Evolutionary conservation across 2,329 filamentous ascomycete genomes (phyloP).

Genomic region (Nemania bipapillata): DNA sequence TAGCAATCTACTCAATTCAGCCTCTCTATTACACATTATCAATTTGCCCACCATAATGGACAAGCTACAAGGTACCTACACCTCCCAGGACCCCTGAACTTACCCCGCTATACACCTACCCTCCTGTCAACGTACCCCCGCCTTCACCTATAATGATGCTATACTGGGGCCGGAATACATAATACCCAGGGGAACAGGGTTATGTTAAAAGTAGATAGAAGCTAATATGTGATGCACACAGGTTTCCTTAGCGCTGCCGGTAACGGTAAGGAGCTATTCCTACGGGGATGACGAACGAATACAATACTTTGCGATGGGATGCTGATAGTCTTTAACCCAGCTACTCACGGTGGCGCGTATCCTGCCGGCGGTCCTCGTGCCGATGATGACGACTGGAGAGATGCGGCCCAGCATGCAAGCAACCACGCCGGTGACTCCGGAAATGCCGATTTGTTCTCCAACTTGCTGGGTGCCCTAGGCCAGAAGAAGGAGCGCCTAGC

Average conservation of each 20-base stretch:
- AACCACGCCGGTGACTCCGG: conserved; percentile 60
- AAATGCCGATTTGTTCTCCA: conserved; percentile 61
- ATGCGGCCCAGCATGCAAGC: conserved; percentile 61
- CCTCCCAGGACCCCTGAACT: background rate
- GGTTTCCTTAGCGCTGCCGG: conserved; percentile 35
- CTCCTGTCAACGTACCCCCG: conserved; percentile 20
- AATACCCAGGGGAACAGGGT: background rate
- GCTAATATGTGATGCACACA: conserved; percentile 28
- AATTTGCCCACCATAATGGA: conserved; percentile 29
- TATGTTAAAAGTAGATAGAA: background rate
- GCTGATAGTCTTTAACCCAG: conserved; percentile 34
- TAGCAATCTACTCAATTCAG: background rate
- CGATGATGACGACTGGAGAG: conserved; percentile 61
- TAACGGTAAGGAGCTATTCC: conserved; percentile 43
- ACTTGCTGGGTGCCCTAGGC: conserved; percentile 59
- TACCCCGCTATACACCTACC: conserved; percentile 13
- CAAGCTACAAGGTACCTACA: conserved; percentile 36
- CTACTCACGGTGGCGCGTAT: conserved; percentile 50
- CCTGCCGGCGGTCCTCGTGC: conserved; percentile 52
- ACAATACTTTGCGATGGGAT: background rate
- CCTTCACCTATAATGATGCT: conserved; percentile 21
- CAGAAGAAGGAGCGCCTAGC: conserved; percentile 62
- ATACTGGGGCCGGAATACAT: conserved; percentile 2
- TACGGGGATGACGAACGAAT: background rate
- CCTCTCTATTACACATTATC: background rate